Evolutionary conservation across 1,139 yeast genomes (phyloP).

Genomic region (Candida glucosophila): DNA sequence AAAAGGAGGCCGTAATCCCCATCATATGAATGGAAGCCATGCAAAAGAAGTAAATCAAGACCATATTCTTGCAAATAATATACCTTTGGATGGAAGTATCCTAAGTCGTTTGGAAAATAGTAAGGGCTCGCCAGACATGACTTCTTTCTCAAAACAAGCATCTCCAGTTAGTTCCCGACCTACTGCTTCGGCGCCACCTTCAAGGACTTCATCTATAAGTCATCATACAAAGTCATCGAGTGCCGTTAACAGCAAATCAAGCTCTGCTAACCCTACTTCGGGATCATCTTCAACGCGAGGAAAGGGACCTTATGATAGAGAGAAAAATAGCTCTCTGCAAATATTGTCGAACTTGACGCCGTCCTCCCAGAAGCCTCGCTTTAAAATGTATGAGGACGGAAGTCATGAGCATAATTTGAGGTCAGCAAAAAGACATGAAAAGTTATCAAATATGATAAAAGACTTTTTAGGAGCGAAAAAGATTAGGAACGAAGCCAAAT

Average conservation of each 20-base stretch:
- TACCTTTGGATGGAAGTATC: no score
- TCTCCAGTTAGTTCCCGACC: no score
- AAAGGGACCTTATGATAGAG: slow-evolving; percentile 2
- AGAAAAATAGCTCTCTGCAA: slow-evolving; percentile 4
- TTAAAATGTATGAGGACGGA: slow-evolving; percentile 54
- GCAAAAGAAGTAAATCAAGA: no score
- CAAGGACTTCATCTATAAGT: slow-evolving; percentile 3
- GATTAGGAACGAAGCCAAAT: slow-evolving; percentile 70
- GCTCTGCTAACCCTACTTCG: slow-evolving; percentile 5
- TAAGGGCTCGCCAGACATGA: no score
- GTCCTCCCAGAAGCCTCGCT: slow-evolving; percentile 39
- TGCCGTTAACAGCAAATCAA: slow-evolving; percentile 1
- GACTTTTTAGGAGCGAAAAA: slow-evolving; percentile 78
- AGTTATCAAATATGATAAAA: slow-evolving; percentile 76
- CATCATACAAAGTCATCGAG: neutral
- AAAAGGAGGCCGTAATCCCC: no score
- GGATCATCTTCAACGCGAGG: slow-evolving; percentile 8
- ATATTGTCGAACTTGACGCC: slow-evolving; percentile 5
- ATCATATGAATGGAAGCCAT: no score
- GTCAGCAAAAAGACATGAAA: slow-evolving; percentile 80
- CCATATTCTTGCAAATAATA: no score
- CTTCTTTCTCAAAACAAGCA: no score
- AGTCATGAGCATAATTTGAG: slow-evolving; percentile 71
- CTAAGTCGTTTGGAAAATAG: no score
- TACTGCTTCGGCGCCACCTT: slow-evolving; percentile 7